phyloP scores from a whole-genome alignment of 345 rosid genomes.

The Hevea brasiliensis region DNA sequence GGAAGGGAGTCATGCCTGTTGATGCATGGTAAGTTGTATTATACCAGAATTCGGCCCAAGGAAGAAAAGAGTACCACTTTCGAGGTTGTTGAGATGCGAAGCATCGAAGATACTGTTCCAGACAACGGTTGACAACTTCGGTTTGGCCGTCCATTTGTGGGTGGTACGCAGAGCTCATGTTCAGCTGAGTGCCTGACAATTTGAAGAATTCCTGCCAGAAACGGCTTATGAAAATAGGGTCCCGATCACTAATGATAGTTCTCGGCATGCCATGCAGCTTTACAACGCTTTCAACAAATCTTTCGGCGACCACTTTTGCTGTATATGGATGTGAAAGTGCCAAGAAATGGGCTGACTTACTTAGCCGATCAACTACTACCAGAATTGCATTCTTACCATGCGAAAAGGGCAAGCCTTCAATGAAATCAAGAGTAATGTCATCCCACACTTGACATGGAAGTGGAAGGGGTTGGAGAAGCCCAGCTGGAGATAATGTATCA shows the following conservation, averaged over 20 bases:
- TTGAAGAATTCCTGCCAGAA: neutral
- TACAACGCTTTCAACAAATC: no score
- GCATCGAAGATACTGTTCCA: no score
- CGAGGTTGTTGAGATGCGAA: neutral
- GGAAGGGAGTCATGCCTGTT: neutral
- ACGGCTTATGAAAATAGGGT: neutral
- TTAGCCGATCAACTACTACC: neutral
- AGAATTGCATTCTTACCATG: neutral
- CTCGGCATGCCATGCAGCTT: neutral
- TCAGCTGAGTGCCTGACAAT: neutral
- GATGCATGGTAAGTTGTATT: neutral
- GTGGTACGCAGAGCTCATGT: neutral
- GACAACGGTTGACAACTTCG: neutral
- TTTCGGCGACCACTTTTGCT: no score
- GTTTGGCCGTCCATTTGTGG: neutral
- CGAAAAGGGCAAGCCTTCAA: neutral
- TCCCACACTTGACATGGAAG: neutral
- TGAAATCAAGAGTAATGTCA: no score
- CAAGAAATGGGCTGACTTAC: neutral
- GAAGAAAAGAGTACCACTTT: neutral
- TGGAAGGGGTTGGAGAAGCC: neutral
- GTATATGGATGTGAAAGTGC: no score
- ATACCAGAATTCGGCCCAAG: neutral
- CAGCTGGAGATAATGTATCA: neutral
- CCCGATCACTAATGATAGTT: neutral